Evolutionary conservation across 2,329 filamentous ascomycete species (phyloP).

Genomic region (Alternaria gaisen): DNA sequence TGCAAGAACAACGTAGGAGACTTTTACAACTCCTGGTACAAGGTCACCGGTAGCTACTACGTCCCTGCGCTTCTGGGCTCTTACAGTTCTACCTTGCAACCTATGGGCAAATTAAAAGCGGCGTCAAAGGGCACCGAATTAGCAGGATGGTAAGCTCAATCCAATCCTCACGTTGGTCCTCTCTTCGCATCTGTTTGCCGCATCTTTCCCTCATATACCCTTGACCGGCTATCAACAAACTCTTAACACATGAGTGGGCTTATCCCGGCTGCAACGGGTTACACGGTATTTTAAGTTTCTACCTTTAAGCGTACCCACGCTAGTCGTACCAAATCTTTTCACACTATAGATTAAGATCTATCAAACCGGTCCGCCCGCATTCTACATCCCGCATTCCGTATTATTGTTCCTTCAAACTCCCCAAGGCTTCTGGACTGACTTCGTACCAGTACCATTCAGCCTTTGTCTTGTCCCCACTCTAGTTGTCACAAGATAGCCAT

Average conservation of each 20-base stretch:
- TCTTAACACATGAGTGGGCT: conserved; percentile 42
- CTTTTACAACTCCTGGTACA: conserved; percentile 51
- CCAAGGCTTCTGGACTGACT: conserved; percentile 30
- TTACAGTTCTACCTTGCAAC: conserved; percentile 41
- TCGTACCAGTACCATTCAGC: conserved; percentile 44
- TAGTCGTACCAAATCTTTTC: conserved; percentile 46
- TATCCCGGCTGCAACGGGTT: conserved; percentile 46
- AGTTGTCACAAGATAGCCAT: conserved; percentile 41
- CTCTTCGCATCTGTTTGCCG: conserved; percentile 18
- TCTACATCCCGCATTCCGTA: conserved; percentile 14
- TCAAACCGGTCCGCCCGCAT: conserved; percentile 45
- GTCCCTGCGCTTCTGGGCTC: conserved; percentile 46
- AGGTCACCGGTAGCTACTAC: conserved; percentile 47
- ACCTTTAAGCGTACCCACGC: conserved; percentile 43
- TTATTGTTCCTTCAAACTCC: conserved; percentile 1
- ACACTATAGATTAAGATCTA: conserved; percentile 52
- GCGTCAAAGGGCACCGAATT: conserved; percentile 43
- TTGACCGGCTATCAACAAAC: conserved; percentile 33
- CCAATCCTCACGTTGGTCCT: conserved; percentile 23
- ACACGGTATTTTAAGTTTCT: conserved; percentile 47
- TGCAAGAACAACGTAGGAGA: conserved; percentile 43
- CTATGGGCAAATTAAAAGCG: conserved; percentile 37
- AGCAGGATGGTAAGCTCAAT: conserved; percentile 51
- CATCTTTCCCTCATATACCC: conserved; percentile 41
- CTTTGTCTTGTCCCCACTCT: conserved; percentile 38